phyloP scores from a whole-genome alignment of 495 filamentous ascomycete genomes.

The Xylaria flabelliformis region DNA sequence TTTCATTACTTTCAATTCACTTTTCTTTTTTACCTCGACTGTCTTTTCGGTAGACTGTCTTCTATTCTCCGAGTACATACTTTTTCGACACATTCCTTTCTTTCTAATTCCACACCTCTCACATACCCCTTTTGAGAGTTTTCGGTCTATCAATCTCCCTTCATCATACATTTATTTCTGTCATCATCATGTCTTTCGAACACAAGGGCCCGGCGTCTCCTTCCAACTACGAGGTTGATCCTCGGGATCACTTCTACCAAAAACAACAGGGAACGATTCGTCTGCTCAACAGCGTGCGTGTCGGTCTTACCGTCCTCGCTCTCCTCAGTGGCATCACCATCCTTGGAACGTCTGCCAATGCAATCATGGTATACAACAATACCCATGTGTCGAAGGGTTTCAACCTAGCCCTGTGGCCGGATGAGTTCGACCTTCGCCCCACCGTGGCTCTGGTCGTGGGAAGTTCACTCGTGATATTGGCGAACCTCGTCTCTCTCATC shows the following conservation, averaged over 20 bases:
- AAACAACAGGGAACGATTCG: constrained; percentile 44
- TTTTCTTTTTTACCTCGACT: not conserved
- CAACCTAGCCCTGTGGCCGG: constrained; percentile 58
- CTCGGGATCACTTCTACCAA: constrained; percentile 45
- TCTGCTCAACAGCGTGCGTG: constrained; percentile 49
- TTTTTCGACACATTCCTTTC: constrained; percentile 7
- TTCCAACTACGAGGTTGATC: constrained; percentile 49
- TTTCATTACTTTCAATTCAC: not conserved
- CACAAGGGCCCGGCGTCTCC: constrained; percentile 31
- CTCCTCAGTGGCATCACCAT: constrained; percentile 56
- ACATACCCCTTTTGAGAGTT: not conserved
- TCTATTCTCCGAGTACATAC: constrained; percentile 15
- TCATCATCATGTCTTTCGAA: constrained; percentile 38
- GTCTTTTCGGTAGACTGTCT: not conserved
- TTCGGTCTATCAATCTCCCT: constrained; percentile 15
- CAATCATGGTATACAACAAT: constrained; percentile 54
- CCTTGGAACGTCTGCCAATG: constrained; percentile 56
- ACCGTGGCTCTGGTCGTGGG: constrained; percentile 57
- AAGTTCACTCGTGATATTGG: constrained; percentile 49
- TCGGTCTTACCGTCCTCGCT: constrained; percentile 55
- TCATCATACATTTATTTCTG: not conserved
- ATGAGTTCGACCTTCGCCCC: constrained; percentile 57
- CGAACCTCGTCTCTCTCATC: constrained; percentile 51
- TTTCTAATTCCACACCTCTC: constrained; percentile 1
- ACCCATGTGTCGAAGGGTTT: constrained; percentile 53